A percentile compares a stretch with the other conserved stretches of the same genome.
Conservation (phyloP, 257 asterid species). For the Plantago major region DNA sequence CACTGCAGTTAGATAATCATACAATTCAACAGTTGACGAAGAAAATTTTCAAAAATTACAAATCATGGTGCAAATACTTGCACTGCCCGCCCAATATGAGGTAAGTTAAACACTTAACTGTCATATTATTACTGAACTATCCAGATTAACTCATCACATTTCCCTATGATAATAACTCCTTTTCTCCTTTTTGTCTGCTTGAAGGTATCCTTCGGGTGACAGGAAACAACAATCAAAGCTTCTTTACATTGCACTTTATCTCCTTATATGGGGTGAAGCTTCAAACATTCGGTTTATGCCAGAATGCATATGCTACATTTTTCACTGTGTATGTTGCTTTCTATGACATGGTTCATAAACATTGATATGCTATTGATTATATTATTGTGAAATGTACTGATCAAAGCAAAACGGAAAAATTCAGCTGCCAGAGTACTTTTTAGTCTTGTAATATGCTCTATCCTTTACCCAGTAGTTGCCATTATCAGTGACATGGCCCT, state of each 20-base stretch:
- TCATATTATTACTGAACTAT: conserved; percentile 17
- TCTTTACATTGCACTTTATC: conserved; percentile 88
- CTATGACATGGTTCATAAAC: not conserved
- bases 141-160: conserved; percentile 2
- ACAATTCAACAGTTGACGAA: conserved; percentile 61
- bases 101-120: conserved; percentile 44
- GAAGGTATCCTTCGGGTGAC: conserved; percentile 55
- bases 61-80: conserved; percentile 86
- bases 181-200: conserved; percentile 22
- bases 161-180: conserved; percentile 8
- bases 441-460: too few species aligned
- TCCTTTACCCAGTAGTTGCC: too few species aligned
- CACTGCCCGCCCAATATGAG: conserved; percentile 53
- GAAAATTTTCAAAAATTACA: conserved; percentile 73
- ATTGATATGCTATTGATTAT: not conserved
- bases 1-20: conserved; percentile 58
- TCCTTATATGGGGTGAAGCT: conserved; percentile 99
- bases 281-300: conserved; percentile 97
- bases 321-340: conserved; percentile 66
- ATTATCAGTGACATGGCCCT: too few species aligned
- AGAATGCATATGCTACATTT: conserved; percentile 91
- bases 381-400: too few species aligned
- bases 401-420: too few species aligned
- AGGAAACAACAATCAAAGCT: conserved; percentile 79
- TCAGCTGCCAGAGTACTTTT: too few species aligned